phyloP scores from a whole-genome alignment of 1,284 basidiomycete species.

The Neolentinus lepideus region DNA sequence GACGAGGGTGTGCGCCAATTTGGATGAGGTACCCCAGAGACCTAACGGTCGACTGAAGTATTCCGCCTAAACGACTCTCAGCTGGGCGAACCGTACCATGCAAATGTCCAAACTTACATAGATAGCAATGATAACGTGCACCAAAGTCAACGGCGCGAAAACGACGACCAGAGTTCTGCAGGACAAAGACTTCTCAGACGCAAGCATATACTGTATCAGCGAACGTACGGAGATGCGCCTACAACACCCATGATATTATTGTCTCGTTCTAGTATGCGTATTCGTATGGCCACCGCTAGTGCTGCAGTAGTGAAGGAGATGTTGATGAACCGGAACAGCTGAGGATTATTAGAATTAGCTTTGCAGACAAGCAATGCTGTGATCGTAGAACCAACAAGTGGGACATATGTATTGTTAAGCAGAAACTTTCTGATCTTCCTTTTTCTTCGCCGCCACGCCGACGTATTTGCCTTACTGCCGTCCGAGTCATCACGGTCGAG shows the following conservation, averaged over 20 bases:
- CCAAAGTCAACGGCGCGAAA: conserved; percentile 77
- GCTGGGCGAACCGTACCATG: not conserved
- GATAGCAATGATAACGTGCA: conserved; percentile 81
- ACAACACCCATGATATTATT: conserved; percentile 58
- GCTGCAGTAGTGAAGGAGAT: conserved; percentile 77
- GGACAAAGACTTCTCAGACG: not conserved
- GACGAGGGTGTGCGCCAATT: conserved; percentile 72
- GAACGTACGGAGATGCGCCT: conserved; percentile 72
- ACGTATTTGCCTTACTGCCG: conserved; percentile 5
- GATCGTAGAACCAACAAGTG: conserved; percentile 44
- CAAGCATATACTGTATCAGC: conserved; percentile 8
- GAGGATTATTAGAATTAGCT: conserved; percentile 23
- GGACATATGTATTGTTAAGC: conserved; percentile 66
- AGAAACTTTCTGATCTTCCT: conserved; percentile 59
- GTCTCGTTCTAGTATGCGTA: conserved; percentile 52
- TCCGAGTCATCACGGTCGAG: conserved; percentile 17
- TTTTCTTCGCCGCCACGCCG: conserved; percentile 34
- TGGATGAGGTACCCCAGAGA: conserved; percentile 80
- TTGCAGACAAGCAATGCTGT: conserved; percentile 4
- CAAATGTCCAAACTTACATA: conserved; percentile 45
- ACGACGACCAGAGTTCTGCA: conserved; percentile 78
- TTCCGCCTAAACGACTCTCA: conserved; percentile 51
- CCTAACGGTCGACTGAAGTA: conserved; percentile 89
- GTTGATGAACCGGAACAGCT: conserved; percentile 84
- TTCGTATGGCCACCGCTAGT: conserved; percentile 73